These are phyloP conservation scores for Didymella sp. DNA, from an alignment of 2,329 filamentous ascomycete species.

Conservation along the genomic window DNA sequence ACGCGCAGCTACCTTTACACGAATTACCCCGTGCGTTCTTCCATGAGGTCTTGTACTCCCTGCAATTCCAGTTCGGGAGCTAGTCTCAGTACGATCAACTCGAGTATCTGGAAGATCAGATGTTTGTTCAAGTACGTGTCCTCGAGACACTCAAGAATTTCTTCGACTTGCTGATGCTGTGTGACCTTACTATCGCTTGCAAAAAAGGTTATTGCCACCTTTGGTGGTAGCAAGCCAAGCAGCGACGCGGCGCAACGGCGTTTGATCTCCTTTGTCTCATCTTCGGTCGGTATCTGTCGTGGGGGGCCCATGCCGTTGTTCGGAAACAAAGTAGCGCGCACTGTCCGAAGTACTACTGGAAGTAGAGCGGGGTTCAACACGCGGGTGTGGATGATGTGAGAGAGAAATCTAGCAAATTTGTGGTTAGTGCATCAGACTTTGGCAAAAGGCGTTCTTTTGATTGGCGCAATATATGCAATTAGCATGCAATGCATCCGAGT, in stretches of 20 bases:
- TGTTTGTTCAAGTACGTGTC: constrained; percentile 94
- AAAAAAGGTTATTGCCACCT: constrained; percentile 48
- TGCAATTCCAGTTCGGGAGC: constrained; percentile 83
- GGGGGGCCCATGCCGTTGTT: constrained; percentile 76
- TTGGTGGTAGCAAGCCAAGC: constrained; percentile 56
- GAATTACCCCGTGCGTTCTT: constrained; percentile 67
- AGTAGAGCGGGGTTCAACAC: constrained; percentile 55
- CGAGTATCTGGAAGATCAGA: constrained; percentile 80
- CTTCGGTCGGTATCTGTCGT: constrained; percentile 64
- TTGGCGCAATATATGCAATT: constrained; percentile 36
- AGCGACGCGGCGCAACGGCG: constrained; percentile 70
- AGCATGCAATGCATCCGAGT: constrained; percentile 20
- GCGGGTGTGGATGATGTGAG: constrained; percentile 52
- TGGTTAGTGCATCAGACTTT: constrained; percentile 37
- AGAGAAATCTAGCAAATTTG: constrained; percentile 53
- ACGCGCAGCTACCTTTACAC: not conserved
- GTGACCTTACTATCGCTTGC: constrained; percentile 52
- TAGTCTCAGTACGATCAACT: constrained; percentile 79
- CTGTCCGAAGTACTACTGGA: constrained; percentile 64
- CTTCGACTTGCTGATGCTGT: constrained; percentile 66
- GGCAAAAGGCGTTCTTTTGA: constrained; percentile 22
- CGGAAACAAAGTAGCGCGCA: constrained; percentile 83
- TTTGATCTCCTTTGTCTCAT: constrained; percentile 68
- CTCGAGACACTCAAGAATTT: constrained; percentile 74
- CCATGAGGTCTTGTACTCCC: constrained; percentile 74